Conservation (phyloP, 2,329 filamentous ascomycete genomes). For the Scedosporium minutisporum region DNA sequence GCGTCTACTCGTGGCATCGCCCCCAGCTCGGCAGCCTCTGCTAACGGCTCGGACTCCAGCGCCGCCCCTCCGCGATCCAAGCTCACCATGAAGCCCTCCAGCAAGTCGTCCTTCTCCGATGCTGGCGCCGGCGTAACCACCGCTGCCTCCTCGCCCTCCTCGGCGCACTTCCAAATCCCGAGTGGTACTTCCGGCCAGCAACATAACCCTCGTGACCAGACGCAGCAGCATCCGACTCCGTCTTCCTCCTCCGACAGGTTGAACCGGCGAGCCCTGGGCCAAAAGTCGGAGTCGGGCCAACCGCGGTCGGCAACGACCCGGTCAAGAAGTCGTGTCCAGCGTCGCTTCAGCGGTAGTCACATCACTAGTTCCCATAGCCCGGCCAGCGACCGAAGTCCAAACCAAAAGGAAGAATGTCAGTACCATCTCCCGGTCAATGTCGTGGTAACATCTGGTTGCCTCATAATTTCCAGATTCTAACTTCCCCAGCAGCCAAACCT, state of each 20-base stretch:
- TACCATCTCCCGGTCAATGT: conserved; percentile 2
- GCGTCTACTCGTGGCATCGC: conserved; percentile 46
- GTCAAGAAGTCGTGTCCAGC: conserved; percentile 60
- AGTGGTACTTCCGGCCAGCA: too few relatives aligned
- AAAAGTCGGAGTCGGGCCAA: conserved; percentile 10
- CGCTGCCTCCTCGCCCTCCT: conserved; percentile 24
- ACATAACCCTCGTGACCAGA: too few relatives aligned
- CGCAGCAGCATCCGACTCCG: background rate
- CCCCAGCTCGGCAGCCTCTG: conserved; percentile 41
- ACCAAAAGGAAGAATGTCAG: conserved; percentile 43
- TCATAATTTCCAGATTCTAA: background rate
- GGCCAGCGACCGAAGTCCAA: conserved; percentile 55
- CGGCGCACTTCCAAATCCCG: background rate
- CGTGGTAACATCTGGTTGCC: background rate
- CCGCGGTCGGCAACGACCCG: conserved; percentile 38
- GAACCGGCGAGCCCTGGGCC: conserved; percentile 6
- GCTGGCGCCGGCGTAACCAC: conserved; percentile 44
- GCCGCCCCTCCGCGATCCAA: conserved; percentile 28
- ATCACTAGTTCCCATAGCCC: conserved; percentile 74
- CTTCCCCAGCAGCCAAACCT: conserved; percentile 34
- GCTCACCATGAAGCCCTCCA: conserved; percentile 36
- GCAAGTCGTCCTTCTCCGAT: conserved; percentile 36
- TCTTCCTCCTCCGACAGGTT: background rate
- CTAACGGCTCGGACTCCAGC: conserved; percentile 41
- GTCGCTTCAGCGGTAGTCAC: conserved; percentile 73